phyloP scores from a whole-genome alignment of 2,329 filamentous ascomycete species.

The Colletotrichum tabaci region DNA sequence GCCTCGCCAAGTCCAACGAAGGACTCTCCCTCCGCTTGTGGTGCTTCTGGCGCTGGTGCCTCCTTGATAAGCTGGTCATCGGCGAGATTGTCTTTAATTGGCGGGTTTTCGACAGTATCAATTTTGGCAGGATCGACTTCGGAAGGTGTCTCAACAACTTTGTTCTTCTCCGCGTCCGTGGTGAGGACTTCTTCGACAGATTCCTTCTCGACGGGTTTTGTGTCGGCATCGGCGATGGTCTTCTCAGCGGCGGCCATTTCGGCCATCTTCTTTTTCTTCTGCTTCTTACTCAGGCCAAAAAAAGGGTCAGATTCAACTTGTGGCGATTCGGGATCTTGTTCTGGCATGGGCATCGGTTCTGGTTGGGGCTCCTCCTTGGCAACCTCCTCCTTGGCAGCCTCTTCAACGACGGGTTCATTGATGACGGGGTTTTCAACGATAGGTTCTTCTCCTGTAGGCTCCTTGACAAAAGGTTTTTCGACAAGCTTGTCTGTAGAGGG shows the following conservation, averaged over 20 bases:
- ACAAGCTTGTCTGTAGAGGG: not conserved
- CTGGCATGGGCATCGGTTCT: not conserved
- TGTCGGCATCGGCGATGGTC: conserved; percentile 1
- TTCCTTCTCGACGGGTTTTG: not conserved
- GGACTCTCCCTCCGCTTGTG: conserved; percentile 43
- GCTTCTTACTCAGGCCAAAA: conserved; percentile 22
- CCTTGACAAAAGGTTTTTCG: not conserved
- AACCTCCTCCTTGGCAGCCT: not conserved
- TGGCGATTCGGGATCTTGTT: not conserved
- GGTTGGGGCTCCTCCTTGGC: not conserved
- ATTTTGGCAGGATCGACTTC: not conserved
- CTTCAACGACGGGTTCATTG: not conserved
- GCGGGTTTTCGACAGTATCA: not conserved
- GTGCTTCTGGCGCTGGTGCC: conserved; percentile 25
- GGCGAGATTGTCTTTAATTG: not conserved
- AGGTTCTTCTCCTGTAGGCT: not conserved
- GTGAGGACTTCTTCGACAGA: not conserved
- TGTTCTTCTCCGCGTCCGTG: not conserved
- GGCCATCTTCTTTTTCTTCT: conserved; percentile 34
- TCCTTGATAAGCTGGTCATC: conserved; percentile 3
- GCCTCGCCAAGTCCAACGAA: conserved; percentile 6
- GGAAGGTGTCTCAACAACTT: not conserved
- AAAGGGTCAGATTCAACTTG: conserved; percentile 1
- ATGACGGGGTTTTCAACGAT: not conserved
- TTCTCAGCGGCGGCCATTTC: conserved; percentile 4